Evolutionary conservation across 1,284 basidiomycete species (phyloP).

Genomic region (Stereum hirsutum): DNA sequence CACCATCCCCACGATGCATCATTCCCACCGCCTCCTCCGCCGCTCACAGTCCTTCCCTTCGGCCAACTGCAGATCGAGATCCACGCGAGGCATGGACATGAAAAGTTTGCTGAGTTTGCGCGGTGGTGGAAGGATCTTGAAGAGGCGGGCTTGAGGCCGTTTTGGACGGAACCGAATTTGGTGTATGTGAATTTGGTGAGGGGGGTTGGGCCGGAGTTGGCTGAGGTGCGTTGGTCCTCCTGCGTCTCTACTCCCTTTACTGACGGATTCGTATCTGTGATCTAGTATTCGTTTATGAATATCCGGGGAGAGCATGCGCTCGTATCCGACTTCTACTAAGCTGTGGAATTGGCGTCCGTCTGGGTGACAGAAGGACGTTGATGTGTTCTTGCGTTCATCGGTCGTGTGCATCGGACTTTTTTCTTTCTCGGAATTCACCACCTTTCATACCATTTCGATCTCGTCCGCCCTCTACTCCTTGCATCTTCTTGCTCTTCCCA

Average conservation of each 20-base stretch:
- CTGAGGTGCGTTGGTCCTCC: conserved; percentile 20
- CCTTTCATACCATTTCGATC: no score
- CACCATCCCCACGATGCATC: no score
- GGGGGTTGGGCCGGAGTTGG: conserved; percentile 22
- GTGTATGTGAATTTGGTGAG: conserved; percentile 26
- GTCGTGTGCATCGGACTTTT: no score
- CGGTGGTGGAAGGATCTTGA: conserved; percentile 44
- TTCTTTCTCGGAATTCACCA: no score
- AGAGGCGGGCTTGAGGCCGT: conserved; percentile 39
- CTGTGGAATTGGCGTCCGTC: no score
- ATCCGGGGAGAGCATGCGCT: conserved; percentile 23
- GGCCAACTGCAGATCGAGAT: conserved; percentile 37
- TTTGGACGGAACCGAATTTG: conserved; percentile 24
- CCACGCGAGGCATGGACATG: conserved; percentile 20
- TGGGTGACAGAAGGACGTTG: no score
- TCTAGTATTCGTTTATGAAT: conserved; percentile 32
- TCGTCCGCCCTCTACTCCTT: no score
- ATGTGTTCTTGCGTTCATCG: no score
- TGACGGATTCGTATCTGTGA: not conserved
- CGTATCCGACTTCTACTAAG: conserved; percentile 6
- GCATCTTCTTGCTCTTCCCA: no score
- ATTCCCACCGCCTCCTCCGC: not conserved
- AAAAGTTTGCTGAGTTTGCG: conserved; percentile 26
- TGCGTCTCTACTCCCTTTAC: not conserved
- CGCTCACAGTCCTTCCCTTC: conserved; percentile 25